A percentile compares a stretch with the other conserved stretches of the same genome.
These are phyloP conservation scores for Termitomyces sp. DNA, from an alignment of 768 basidiomycete genomes.

Conservation along the genomic window DNA sequence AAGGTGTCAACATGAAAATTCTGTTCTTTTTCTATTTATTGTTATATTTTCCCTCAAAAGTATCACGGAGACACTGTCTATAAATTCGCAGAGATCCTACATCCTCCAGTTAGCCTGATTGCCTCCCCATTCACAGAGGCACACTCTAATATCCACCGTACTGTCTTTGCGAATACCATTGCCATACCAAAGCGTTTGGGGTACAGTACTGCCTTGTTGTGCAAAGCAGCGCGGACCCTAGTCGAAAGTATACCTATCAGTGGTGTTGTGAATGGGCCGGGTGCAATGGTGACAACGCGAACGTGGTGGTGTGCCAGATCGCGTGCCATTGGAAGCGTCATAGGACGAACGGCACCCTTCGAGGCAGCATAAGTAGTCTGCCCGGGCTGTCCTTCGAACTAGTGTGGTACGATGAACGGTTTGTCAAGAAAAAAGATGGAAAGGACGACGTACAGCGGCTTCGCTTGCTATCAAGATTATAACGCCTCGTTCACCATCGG, in stretches of 20 bases:
- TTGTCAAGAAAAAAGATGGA: neutral
- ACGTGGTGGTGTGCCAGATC: slow-evolving; percentile 50
- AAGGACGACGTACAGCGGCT: slow-evolving; percentile 37
- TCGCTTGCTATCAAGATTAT: slow-evolving; percentile 53
- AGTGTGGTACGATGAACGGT: neutral
- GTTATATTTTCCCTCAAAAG: no score
- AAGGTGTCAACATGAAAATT: no score
- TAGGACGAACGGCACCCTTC: slow-evolving; percentile 53
- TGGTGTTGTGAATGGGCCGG: slow-evolving; percentile 42
- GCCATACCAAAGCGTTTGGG: slow-evolving; percentile 45
- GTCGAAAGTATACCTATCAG: neutral
- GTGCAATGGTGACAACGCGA: slow-evolving; percentile 54
- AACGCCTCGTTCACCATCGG: slow-evolving; percentile 53
- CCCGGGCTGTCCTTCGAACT: slow-evolving; percentile 56
- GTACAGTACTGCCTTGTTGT: slow-evolving; percentile 36
- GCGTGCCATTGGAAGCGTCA: slow-evolving; percentile 59
- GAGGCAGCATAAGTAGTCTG: slow-evolving; percentile 53
- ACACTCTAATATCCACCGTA: slow-evolving; percentile 46
- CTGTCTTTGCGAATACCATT: slow-evolving; percentile 47
- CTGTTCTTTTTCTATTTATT: no score
- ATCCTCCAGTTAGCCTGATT: slow-evolving; percentile 40
- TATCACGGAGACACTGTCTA: neutral
- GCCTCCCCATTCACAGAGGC: slow-evolving; percentile 56
- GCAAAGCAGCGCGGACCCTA: slow-evolving; percentile 12
- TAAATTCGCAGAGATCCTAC: neutral